Base-by-base conservation (phyloP, 768 basidiomycete species). In the Lentinus tigrinus region DNA sequence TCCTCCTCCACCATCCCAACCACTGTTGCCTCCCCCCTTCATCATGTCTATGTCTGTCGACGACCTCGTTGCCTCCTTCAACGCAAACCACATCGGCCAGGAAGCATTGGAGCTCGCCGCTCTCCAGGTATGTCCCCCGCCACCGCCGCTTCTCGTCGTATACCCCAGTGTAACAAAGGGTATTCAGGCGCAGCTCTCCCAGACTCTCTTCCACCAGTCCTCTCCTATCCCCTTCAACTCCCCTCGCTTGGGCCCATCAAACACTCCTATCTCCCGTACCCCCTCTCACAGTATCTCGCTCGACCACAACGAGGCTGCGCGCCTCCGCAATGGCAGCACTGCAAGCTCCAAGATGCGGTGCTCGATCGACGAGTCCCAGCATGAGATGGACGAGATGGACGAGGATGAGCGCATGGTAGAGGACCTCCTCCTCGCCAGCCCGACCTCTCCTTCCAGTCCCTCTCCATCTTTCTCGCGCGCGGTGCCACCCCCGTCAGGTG, bases 21-120 rank as follows among this genome's bases (percentile, higher is more conserved):
- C 31, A 11, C 27, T 19, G 26, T 14, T 48, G 17, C 49, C 27
- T 47, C 23, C 37, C 39, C 37, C 46, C 27, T 28, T 37, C 19
- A 40, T 19, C 53, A 38, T 43, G n/a, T 16, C 31, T 43, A 21
- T 47, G 57, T 75, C 80, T 46, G 72, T 81, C 37, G 80, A 81
- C 67, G 80, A 81, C 72, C 81, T 81, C 65, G 75, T 81, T 52
- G 73, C 79, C 21, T 80, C 79, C 11, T 61, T 81, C 64, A 73
- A 70, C 42, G 64, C 75, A 2, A 78, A 73, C 67, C 80, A 81
- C 74, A 79, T 81, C 66, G 79, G 79, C 58, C 81, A 81, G 63
- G 80, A 81, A 63, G 78, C 79, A n/a, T 72, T 75, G 14, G 81
- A 81, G 70, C 72, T 81, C 58, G 77, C 77, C 47, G 68, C 74